Base-by-base conservation (phyloP, 768 basidiomycete genomes). In the Scleroderma citrinum region DNA sequence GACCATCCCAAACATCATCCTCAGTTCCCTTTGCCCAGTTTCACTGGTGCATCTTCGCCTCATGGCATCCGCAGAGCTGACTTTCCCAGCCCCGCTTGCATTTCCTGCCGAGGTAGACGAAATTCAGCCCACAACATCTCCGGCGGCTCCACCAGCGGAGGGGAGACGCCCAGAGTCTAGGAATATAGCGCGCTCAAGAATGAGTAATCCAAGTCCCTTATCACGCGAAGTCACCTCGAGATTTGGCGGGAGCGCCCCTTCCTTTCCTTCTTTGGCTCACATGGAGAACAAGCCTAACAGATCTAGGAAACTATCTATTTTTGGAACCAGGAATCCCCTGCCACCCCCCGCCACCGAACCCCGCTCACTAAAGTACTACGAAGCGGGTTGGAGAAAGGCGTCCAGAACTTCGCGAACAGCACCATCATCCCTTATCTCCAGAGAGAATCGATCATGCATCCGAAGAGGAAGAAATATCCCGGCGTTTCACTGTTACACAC, bases 71-170 rank as follows among this genome's bases (percentile, higher is more conserved):
- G 81, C 40, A n/a, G 80, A 87, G 54, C 75, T 91, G 49, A 78
- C 75, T 8, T 89, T 90, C 63, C 88, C 88, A 20, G 78, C 85
- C 6, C 88, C 88, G 0, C 71, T 91, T 5, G 82, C 82, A 13
- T 80, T 76, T 52, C 50, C 43, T 3, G 54, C 63, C 5, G 58
- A 67, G 20, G 23, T 52, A 11, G 36, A 51, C n/a, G 54, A 62
- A 17, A 37, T 29, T 19, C 50, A 43, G 7, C 10, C 51, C 13
- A 48, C 56, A 7, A 54, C 54, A 42, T 17, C 49, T 32, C 44
- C 37, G 35, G 44, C 36, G 2, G 47, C 56, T 34, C 50, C 34
- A 17, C 37, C 45, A 5, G 48, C 53, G 2, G 48, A 50, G 4
- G 26, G 8, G 7, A 52, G 37, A 3, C 52, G 46, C 21, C 44